Conservation (phyloP, 306 rosid genomes). For the Castanea sativa region DNA sequence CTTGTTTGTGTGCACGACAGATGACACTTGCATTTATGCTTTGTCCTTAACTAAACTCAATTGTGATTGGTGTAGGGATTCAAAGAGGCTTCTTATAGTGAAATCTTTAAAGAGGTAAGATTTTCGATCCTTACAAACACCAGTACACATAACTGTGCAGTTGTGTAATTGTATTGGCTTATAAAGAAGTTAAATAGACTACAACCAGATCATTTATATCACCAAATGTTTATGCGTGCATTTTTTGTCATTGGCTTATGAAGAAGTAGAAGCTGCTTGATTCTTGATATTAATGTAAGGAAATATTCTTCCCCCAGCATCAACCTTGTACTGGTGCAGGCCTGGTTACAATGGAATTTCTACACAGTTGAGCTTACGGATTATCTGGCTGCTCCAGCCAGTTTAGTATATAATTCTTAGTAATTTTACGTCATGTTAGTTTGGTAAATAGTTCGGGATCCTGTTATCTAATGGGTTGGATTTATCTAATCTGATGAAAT, state of each 20-base stretch:
- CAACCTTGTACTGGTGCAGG: neutral
- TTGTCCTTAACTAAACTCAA: constrained; percentile 17
- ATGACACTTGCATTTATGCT: neutral
- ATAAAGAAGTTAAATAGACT: neutral
- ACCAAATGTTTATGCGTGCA: neutral
- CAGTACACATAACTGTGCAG: neutral
- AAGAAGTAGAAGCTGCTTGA: neutral
- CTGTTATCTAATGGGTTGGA: neutral
- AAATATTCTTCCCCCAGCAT: neutral
- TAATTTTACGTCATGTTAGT: neutral
- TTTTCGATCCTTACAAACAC: neutral
- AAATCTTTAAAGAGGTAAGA: constrained; percentile 82
- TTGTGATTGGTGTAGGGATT: constrained; percentile 61
- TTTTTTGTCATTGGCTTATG: neutral
- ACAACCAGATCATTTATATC: neutral
- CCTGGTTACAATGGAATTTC: neutral
- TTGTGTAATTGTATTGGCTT: neutral
- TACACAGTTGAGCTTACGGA: too few species aligned
- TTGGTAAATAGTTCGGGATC: neutral
- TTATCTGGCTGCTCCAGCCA: too few species aligned
- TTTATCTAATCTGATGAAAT: neutral
- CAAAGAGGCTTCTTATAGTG: constrained; percentile 63
- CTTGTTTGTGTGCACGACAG: neutral
- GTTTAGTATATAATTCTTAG: neutral
- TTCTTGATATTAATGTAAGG: neutral